Base-by-base conservation (phyloP, 2,329 filamentous ascomycete species). In the Epichloe baconii region DNA sequence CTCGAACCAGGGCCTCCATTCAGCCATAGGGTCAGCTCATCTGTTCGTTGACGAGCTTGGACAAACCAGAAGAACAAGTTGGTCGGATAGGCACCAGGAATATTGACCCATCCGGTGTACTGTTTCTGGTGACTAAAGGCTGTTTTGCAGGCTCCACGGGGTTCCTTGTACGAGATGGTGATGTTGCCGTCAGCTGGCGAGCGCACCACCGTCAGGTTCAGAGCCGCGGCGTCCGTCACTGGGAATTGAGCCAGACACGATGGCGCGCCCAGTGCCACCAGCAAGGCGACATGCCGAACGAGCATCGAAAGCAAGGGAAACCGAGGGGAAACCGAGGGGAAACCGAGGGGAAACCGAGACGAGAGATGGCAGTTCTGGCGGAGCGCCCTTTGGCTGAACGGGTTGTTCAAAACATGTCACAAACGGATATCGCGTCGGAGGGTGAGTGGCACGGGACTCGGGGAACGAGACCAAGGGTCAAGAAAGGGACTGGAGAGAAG, bases 1-100 rank as follows among this genome's bases (percentile, higher is more conserved):
- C 78, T 82, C 44, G 73, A 74, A 4, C 82, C 82, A 1, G 82
- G 82, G 1, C 82, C 82, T 48, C 82, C 82, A 62, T 83, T 84
- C 56, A 86, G 70, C 78, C 79, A 85, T 59, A 85, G 76, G 3
- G 79, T 71, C 52, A 75, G 60, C 48, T 63, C 63, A 12, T 71
- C 64, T 4, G 71, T 72, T 4, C 61, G 62, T 52, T 72, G 61
- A 23, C 71, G 70, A 15, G 70, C 71, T 47, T 68, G 70, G 45
- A 76, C 68, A 53, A 73, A 75, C 72, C 71, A 76, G 58, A 75
- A 76, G 62, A 75, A 76, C 4, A 74, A 57, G 56, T 74, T 78
- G 43, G 74, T 74, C 17, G 72, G 66, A 56, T 72, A 78, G 31
- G 69, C 65, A 44, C 72, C 80, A 5, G 80, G 79, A 5, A 86